A percentile compares a stretch with the other conserved stretches of the same genome.
Evolutionary conservation across 768 basidiomycete species (phyloP).

Genomic region (Tricholoma furcatifolium): DNA sequence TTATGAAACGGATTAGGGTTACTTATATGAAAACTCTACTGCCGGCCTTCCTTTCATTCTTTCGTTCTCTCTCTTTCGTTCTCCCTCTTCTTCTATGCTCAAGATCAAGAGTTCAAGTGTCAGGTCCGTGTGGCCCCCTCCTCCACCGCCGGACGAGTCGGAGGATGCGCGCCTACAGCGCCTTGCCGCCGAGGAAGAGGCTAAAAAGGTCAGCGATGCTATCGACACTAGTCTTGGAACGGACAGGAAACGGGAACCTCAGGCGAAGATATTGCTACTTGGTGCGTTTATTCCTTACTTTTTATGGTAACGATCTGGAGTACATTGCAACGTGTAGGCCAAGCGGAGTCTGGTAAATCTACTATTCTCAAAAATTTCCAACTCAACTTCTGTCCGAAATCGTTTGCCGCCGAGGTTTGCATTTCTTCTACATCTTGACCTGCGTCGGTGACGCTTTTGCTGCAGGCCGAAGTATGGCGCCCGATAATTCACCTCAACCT

Average conservation of each 20-base stretch:
- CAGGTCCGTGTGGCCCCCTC: conserved; percentile 25
- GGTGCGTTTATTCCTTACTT: conserved; percentile 34
- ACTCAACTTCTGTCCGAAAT: conserved; percentile 56
- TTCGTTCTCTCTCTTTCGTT: not conserved
- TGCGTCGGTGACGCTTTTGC: not conserved
- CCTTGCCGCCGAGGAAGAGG: conserved; percentile 43
- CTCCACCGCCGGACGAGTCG: conserved; percentile 35
- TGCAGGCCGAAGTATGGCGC: conserved; percentile 53
- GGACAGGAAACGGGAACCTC: conserved; percentile 40
- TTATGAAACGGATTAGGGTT: conserved; percentile 10
- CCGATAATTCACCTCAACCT: conserved; percentile 70
- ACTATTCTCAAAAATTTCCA: conserved; percentile 69
- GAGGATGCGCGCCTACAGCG: conserved; percentile 39
- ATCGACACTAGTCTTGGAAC: conserved; percentile 52
- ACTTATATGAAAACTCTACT: not conserved
- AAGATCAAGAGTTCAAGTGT: conserved; percentile 4
- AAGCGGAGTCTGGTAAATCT: conserved; percentile 69
- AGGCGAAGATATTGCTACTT: conserved; percentile 54
- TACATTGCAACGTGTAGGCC: conserved; percentile 36
- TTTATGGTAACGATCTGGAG: not conserved
- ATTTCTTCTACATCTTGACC: not conserved
- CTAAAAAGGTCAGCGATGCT: conserved; percentile 49
- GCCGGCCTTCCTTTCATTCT: not conserved
- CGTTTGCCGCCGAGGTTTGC: conserved; percentile 54
- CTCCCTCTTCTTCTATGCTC: conserved; percentile 8